Conservation (phyloP, 305 asterid species). For the Fraxinus ornus region DNA sequence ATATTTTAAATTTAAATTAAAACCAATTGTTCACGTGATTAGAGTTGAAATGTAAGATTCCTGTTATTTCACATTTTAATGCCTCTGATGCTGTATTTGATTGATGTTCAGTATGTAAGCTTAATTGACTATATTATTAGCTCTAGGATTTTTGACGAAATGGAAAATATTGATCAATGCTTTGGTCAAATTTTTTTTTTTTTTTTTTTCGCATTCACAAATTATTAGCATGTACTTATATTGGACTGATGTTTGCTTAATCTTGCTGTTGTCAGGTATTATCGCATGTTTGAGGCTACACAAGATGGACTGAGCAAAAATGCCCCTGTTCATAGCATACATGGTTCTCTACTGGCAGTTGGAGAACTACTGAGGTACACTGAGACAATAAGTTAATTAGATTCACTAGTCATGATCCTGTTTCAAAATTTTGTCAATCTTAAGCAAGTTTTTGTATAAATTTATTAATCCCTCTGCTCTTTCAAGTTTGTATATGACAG, state of each 20-base stretch:
- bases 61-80: not conserved
- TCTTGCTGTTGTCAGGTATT: conserved; percentile 62
- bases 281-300: conserved; percentile 99
- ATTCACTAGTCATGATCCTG: conserved; percentile 16
- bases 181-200: not conserved
- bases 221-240: conserved; percentile 8
- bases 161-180: not conserved
- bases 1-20: not conserved
- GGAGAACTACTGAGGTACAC: conserved; percentile 96
- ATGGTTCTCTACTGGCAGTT: conserved; percentile 97
- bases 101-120: not conserved
- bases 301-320: conserved; percentile 92
- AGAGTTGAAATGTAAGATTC: not conserved
- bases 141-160: not conserved
- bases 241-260: conserved; percentile 22
- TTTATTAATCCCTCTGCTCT: conserved; percentile 1
- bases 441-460: not conserved
- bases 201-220: not conserved
- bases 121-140: not conserved
- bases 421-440: not conserved
- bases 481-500: conserved; percentile 16
- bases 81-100: not conserved
- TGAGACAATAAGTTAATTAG: conserved; percentile 14
- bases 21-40: not conserved
- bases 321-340: conserved; percentile 96